Base-by-base conservation (phyloP, 2,329 filamentous ascomycete genomes). In the Tolypocladium nubicola region DNA sequence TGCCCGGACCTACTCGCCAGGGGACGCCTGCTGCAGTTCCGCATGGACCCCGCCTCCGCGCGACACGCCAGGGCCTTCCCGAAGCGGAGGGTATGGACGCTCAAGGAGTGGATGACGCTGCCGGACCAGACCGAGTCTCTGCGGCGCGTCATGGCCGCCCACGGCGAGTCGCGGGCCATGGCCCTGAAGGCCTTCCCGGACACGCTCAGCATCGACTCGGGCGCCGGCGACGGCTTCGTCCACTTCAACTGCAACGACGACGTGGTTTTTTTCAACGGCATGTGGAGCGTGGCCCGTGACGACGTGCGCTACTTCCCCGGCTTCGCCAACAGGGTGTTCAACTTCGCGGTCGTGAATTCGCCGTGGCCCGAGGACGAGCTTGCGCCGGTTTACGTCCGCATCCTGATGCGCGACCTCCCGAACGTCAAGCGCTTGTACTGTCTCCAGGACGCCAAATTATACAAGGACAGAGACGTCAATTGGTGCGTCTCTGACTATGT, bases 121-220 rank as follows among this genome's bases (percentile, higher is more conserved):
- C 58, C 60, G 0, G 61, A 66, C 4, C 66, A 68, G n/a, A 75
- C 70, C 0, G 58, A 57, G 23, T 53, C 61, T 2, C 55, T 68
- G 1, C 68, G 71, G 9, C 57, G 61, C 4, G 59, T 75, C 16
- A 61, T 74, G 38, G 67, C 71, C 1, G 65, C 70, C 10, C 65
- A 73, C 41, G 61, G 64, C 9, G 72, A 75, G 59, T 71, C 70
- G n/a, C 73, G 73, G 33, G 61, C 57, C 16, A 56, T 73, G 4
- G 73, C 65, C 5, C 58, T 66, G 43, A 64, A 61, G 9, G 61
- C 57, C 3, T 70, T 68, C 11, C 73, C 73, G 0, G 61, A 76
- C 30, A 59, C 65, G 14, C 59, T 75, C 26, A 53, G 39, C 35
- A 63, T 76, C 1, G 62, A 68, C 4, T 54, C 49, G 16, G 61